These are phyloP conservation scores for Trichosphaerium sp. DNA, from an alignment of 78 protist species.

Conservation along the genomic window DNA sequence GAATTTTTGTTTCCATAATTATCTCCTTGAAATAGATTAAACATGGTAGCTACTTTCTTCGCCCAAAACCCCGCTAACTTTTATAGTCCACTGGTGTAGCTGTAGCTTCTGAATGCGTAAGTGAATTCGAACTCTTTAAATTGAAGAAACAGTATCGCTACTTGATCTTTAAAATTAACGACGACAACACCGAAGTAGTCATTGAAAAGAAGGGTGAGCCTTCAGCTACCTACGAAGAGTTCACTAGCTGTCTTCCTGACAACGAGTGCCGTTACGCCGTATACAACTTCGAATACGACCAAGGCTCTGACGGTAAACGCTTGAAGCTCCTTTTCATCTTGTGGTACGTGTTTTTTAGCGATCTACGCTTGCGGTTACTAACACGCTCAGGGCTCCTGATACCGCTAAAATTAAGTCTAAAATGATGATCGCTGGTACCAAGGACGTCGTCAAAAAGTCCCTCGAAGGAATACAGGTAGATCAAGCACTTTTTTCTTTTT, in stretches of 20 bases:
- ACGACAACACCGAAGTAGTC: conserved; percentile 13
- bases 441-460: conserved; percentile 50
- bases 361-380: no score
- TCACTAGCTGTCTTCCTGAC: conserved; percentile 32
- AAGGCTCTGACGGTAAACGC: conserved; percentile 33
- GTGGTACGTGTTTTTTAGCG: conserved; percentile 32
- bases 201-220: background rate
- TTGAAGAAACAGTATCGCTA: background rate
- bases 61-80: no score
- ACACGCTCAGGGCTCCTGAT: conserved; percentile 43
- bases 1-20: no score
- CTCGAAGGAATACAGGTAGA: conserved; percentile 60
- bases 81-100: conserved; percentile 49
- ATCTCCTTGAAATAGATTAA: no score
- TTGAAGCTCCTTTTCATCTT: conserved; percentile 48
- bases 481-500: no score
- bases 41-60: no score
- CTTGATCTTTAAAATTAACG: conserved; percentile 29
- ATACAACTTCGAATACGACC: conserved; percentile 28
- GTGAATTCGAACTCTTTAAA: conserved; percentile 27
- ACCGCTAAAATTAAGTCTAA: conserved; percentile 37
- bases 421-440: conserved; percentile 62
- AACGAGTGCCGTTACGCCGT: conserved; percentile 61
- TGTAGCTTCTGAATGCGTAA: conserved; percentile 11
- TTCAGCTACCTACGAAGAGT: conserved; percentile 37